These are phyloP conservation scores for Jatropha curcas DNA, from an alignment of 345 rosid species.

Conservation along the genomic window DNA sequence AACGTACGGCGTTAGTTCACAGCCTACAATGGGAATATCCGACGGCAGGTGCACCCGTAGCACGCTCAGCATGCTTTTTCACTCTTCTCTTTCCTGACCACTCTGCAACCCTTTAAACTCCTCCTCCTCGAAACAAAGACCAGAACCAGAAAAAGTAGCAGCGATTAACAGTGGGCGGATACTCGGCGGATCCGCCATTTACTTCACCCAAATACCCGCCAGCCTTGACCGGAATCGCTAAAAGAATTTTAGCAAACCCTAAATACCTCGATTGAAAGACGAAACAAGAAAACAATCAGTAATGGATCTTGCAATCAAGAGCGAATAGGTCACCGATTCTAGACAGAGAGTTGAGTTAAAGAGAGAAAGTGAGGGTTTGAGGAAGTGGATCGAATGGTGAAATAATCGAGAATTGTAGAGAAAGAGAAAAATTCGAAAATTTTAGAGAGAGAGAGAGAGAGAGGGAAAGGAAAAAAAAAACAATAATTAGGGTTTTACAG, in stretches of 20 bases:
- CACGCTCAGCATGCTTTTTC: slow-evolving; percentile 89
- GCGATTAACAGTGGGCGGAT: slow-evolving; percentile 38
- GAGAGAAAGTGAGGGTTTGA: slow-evolving; percentile 1
- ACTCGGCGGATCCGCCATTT: slow-evolving; percentile 36
- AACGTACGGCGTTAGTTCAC: slow-evolving; percentile 92
- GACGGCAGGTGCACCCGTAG: slow-evolving; percentile 92
- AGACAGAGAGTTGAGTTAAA: too few species aligned
- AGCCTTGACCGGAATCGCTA: slow-evolving; percentile 11
- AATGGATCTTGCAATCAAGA: neutral
- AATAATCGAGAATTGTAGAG: neutral
- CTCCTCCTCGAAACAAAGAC: slow-evolving; percentile 2
- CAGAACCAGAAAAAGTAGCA: neutral
- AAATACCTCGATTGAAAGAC: neutral
- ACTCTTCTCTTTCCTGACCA: slow-evolving; percentile 40
- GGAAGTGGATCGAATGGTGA: neutral
- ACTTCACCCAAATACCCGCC: slow-evolving; percentile 22
- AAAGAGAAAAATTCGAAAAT: neutral
- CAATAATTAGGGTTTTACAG: slow-evolving; percentile 24
- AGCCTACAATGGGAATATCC: slow-evolving; percentile 97
- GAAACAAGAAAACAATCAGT: neutral
- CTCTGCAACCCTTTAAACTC: slow-evolving; percentile 32
- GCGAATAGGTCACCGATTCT: neutral
- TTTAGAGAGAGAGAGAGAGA: neutral
- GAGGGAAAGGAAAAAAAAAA: neutral
- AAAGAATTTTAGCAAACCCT: slow-evolving; percentile 10